Conservation (phyloP, 768 basidiomycete species). For the Rhodotorula diobovata region DNA sequence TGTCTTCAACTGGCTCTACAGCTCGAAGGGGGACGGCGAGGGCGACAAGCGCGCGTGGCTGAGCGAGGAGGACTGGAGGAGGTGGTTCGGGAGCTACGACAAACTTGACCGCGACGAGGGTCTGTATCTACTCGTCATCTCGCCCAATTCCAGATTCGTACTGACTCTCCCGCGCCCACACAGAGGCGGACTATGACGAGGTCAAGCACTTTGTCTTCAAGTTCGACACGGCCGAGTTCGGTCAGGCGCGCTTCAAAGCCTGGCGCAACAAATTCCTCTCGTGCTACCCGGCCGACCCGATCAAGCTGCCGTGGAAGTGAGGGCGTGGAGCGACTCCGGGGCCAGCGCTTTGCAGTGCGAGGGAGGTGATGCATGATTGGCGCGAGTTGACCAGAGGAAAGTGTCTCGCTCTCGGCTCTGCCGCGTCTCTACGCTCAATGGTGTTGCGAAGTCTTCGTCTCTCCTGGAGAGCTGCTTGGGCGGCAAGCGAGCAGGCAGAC, state of each 20-base stretch:
- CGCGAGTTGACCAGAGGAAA: no score
- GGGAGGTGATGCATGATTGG: no score
- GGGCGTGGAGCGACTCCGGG: no score
- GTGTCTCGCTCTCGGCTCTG: no score
- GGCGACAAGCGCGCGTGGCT: not conserved
- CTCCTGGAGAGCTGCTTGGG: no score
- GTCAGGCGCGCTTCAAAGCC: slow-evolving; percentile 65
- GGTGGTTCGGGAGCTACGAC: slow-evolving; percentile 50
- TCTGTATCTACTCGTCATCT: not conserved
- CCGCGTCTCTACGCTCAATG: no score
- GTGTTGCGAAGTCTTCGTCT: no score
- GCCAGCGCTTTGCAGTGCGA: no score
- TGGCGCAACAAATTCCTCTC: slow-evolving; percentile 58
- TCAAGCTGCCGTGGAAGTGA: not conserved
- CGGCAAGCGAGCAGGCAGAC: no score
- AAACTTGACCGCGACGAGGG: slow-evolving; percentile 59
- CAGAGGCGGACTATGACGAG: slow-evolving; percentile 54
- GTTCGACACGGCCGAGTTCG: slow-evolving; percentile 64
- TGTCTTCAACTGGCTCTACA: slow-evolving; percentile 50
- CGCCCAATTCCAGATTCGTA: no score
- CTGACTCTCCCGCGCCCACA: no score
- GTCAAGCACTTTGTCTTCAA: slow-evolving; percentile 72
- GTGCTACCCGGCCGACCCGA: slow-evolving; percentile 1
- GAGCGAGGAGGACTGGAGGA: slow-evolving; percentile 33
- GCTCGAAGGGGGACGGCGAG: not conserved